These are phyloP conservation scores for Begonia fuchsioides DNA, from an alignment of 306 rosid species.

Conservation along the genomic window DNA sequence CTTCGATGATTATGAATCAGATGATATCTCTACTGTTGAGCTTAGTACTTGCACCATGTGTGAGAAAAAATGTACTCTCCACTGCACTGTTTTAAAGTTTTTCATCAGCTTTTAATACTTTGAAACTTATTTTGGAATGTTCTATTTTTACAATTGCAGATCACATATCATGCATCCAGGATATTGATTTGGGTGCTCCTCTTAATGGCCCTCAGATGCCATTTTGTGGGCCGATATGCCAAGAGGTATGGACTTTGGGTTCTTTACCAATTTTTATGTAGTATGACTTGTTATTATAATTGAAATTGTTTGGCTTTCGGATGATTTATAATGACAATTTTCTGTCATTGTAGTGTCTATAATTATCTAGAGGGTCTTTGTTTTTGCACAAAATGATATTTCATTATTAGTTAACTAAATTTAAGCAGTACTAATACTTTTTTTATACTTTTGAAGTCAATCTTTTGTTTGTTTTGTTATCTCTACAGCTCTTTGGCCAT, in stretches of 20 bases:
- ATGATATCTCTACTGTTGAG: slow-evolving; percentile 17
- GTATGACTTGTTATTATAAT: too few relatives aligned
- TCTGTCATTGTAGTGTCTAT: too few relatives aligned
- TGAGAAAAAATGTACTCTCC: slow-evolving; percentile 70
- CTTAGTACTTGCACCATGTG: slow-evolving; percentile 54
- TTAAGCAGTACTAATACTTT: too few relatives aligned
- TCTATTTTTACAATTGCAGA: slow-evolving; percentile 27
- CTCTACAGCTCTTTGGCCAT: slow-evolving; percentile 65
- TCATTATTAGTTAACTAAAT: too few relatives aligned
- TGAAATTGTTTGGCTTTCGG: too few relatives aligned
- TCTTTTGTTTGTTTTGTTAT: slow-evolving; percentile 2
- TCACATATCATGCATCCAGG: slow-evolving; percentile 50
- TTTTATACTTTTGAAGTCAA: too few relatives aligned
- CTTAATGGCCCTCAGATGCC: slow-evolving; percentile 19
- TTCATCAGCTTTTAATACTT: slow-evolving; percentile 2
- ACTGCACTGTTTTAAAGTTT: slow-evolving; percentile 9
- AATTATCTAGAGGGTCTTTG: too few relatives aligned
- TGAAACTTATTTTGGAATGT: slow-evolving; percentile 10
- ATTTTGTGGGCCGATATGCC: slow-evolving; percentile 32
- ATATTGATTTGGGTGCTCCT: slow-evolving; percentile 26
- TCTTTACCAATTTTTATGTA: too few relatives aligned
- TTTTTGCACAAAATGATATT: too few relatives aligned
- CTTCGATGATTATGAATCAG: slow-evolving; percentile 19
- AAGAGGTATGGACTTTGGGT: too few relatives aligned
- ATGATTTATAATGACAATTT: too few relatives aligned